These are phyloP conservation scores for Ophiostoma populinum DNA, from an alignment of 2,329 filamentous ascomycete genomes.

Conservation along the genomic window DNA sequence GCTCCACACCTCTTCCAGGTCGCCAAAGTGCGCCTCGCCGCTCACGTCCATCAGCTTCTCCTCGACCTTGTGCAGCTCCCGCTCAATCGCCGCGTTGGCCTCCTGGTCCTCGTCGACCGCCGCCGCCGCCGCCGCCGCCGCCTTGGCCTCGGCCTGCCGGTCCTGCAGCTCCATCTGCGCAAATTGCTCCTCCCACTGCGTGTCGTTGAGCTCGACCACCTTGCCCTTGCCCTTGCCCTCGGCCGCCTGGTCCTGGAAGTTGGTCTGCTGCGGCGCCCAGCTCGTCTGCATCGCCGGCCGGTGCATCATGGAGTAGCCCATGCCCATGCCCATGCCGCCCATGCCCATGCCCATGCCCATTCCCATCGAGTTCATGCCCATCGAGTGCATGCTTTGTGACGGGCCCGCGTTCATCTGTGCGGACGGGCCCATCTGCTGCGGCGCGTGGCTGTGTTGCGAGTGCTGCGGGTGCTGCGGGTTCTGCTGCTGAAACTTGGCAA, in stretches of 20 bases:
- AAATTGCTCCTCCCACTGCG: constrained; percentile 94
- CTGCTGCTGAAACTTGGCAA: constrained; percentile 69
- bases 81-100: constrained; percentile 50
- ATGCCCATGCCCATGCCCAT: constrained; percentile 21
- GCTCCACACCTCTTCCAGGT: constrained; percentile 82
- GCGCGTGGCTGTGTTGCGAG: neutral
- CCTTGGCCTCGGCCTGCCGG: constrained; percentile 35
- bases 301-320: constrained; percentile 27
- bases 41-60: constrained; percentile 29
- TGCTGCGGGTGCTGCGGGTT: constrained; percentile 31
- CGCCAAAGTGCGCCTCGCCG: constrained; percentile 60
- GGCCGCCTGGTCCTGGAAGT: constrained; percentile 12
- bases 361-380: constrained; percentile 35
- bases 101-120: constrained; percentile 74
- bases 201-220: constrained; percentile 82
- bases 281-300: constrained; percentile 25
- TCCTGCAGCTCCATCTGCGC: constrained; percentile 64
- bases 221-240: constrained; percentile 55
- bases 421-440: constrained; percentile 18
- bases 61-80: constrained; percentile 67
- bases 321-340: constrained; percentile 18
- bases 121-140: constrained; percentile 55
- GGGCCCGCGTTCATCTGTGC: constrained; percentile 26
- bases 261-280: constrained; percentile 26
- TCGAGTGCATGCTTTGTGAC: constrained; percentile 23